Base-by-base conservation (phyloP, 345 rosid species). In the Eucalyptus leucophloia region DNA sequence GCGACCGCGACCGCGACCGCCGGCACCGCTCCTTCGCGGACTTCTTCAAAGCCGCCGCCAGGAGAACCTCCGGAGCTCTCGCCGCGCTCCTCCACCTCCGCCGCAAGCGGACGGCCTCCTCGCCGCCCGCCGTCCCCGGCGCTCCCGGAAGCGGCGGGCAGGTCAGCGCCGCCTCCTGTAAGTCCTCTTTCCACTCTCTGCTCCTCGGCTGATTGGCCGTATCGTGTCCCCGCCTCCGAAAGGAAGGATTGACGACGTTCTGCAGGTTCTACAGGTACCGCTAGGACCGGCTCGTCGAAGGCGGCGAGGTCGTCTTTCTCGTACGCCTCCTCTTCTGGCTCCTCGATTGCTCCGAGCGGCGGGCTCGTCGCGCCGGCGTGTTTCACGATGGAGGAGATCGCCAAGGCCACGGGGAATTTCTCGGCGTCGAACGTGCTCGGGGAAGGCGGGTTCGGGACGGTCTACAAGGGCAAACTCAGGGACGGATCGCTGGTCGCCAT, bases 401-500 rank as follows among this genome's bases (percentile, higher is more conserved):
- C 89, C 56, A 98, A 93, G 90, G 98, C 98, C 69, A 98, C 99
- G 5, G 94, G 67, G 9, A 97, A 96, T 87, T 98, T 98, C 92
- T 92, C 98, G 47, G 77, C 91, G 4, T 93, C 91, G 56, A 95
- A 95, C 86, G 92, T 92, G 90, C 93, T 96, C 89, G 99, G 99
- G 49, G 97, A 94, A 92, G 99, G 99, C 54, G 93, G 96, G 49
- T 96, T 94, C 77, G 98, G 98, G 90, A 93, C 94, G 9, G 98
- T 98, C 26, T 96, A 94, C 93, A 97, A 94, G 87, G 99, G 97
- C 82, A 95, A 89, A 89, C 97, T 98, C 89, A 92, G 88, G 92
- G 97, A 97, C 92, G 99, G 99, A 90, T 93, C 98, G 67, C 13
- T 95, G 89, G 95, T 97, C 88, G 99, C 99, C 50, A 92, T 95